Evolutionary conservation across 2,329 filamentous ascomycete species (phyloP).

Genomic region (Colletotrichum liriopes): DNA sequence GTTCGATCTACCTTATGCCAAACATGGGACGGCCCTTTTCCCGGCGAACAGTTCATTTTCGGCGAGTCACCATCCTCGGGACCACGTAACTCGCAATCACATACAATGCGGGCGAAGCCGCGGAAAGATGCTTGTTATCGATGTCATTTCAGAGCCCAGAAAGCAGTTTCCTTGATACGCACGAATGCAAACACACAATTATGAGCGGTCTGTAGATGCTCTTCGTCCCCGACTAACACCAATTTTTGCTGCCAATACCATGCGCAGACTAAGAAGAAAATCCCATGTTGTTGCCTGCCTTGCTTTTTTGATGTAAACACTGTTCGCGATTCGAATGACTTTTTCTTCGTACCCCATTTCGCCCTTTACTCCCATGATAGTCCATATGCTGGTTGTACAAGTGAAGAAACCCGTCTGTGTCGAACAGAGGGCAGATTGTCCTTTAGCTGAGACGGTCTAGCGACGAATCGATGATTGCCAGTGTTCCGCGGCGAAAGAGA

Average conservation of each 20-base stretch:
- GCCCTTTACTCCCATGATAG: constrained; percentile 31
- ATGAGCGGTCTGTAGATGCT: constrained; percentile 1
- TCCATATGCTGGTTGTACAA: constrained; percentile 40
- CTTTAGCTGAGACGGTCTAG: constrained; percentile 39
- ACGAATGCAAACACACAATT: constrained; percentile 10
- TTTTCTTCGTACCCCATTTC: constrained; percentile 32
- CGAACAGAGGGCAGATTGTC: constrained; percentile 7
- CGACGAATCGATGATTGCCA: constrained; percentile 62
- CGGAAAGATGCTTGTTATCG: constrained; percentile 4
- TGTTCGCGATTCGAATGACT: constrained; percentile 22
- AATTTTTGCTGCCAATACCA: constrained; percentile 16
- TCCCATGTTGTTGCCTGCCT: constrained; percentile 7
- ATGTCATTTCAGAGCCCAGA: constrained; percentile 13
- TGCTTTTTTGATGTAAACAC: constrained; percentile 29
- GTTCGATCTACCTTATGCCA: constrained; percentile 12
- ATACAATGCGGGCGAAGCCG: neutral
- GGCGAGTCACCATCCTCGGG: constrained; percentile 13
- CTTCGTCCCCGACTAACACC: constrained; percentile 23
- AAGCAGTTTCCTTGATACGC: constrained; percentile 10
- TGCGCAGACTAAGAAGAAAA: constrained; percentile 4
- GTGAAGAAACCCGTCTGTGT: constrained; percentile 6
- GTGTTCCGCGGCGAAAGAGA: constrained; percentile 72
- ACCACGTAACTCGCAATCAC: constrained; percentile 4
- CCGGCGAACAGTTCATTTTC: neutral
- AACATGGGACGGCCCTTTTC: constrained; percentile 9